Evolutionary conservation across 169 alveolate species (phyloP), one percentile per base, ranked within the genome.

Genomic region (Toxoplasma gondii): DNA sequence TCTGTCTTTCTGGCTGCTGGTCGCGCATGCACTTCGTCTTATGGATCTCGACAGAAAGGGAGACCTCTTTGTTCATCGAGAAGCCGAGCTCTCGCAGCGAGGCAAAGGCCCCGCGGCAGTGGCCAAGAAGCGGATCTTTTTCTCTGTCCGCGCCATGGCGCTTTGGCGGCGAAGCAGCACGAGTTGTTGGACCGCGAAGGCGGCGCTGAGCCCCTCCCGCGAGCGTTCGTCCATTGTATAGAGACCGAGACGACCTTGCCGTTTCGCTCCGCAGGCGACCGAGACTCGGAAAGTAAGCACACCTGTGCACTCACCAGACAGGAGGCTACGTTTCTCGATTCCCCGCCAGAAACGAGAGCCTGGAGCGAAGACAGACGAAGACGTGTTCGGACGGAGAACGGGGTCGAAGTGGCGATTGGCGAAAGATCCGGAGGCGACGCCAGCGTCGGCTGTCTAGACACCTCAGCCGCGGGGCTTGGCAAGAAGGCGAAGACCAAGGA

Each of bases 1-100:
- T 38, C 87, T 38, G 87, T 78, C 44, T 34, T 78, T 34, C 87
- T 78, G 29, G 87, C 87, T 38, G 87, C 87, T 31, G 87, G 87
- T 9, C 87, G 87, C 24, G 9, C 87, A 7, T 78, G 87, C 45
- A 17, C 34, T 34, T 78, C 31, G 41, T 10, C 87, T 78, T 19
- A 0, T 24, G 9, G 87, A 4, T 17, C 53, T 27, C 87, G 45
- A 24, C 87, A 29, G 34, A 64, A 1, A 64, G 1, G 27, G 7
- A 0, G 41, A 39, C 41, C 41, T 39, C 41, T 39, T 39, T 39
- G 41, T 39, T 39, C 36, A 9, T 19, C 78, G 34, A 24, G 78
- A 31, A 29, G n/a, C 78, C 78, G 12, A 0, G 78, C n/a, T 17
- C 10, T 12, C 58, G 58, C 58, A 49, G 58, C 58, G 12, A 49